Evolutionary conservation across 164 flowering plant genomes (phyloP).

Genomic region (Protea cynaroides): DNA sequence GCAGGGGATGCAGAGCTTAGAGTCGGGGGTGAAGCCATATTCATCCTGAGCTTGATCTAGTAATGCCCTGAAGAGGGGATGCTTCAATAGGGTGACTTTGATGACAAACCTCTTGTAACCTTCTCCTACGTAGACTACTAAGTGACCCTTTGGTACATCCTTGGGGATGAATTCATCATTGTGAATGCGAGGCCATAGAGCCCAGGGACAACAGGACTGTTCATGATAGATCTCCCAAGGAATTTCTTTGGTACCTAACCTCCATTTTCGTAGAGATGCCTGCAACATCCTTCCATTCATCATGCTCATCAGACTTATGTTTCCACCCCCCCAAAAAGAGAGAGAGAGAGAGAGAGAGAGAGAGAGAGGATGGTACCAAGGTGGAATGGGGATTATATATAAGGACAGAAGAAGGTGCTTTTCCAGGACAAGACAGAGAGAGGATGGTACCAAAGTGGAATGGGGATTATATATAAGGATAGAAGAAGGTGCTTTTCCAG

Average conservation of each 20-base stretch:
- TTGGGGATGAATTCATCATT: conserved; percentile 45
- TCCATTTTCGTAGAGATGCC: conserved; percentile 43
- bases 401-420: conserved; percentile 16
- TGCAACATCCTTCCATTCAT: conserved; percentile 37
- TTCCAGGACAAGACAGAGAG: conserved; percentile 18
- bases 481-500: conserved; percentile 27
- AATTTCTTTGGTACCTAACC: conserved; percentile 29
- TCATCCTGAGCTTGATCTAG: conserved; percentile 77
- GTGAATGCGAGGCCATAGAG: conserved; percentile 32
- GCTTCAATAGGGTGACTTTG: conserved; percentile 56
- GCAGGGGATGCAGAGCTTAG: conserved; percentile 77
- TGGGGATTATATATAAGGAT: neutral
- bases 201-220: conserved; percentile 31
- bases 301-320: conserved; percentile 5
- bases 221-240: conserved; percentile 35
- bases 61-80: conserved; percentile 67
- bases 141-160: conserved; percentile 88
- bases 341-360: conserved; percentile 3
- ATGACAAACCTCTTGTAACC: conserved; percentile 58
- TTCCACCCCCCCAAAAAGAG: conserved; percentile 19
- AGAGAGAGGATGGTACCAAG: conserved; percentile 8
- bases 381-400: conserved; percentile 7
- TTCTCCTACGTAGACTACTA: conserved; percentile 83
- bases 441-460: conserved; percentile 13
- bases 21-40: conserved; percentile 47